Conservation (phyloP, 345 rosid genomes). For the Dovyalis caffra region DNA sequence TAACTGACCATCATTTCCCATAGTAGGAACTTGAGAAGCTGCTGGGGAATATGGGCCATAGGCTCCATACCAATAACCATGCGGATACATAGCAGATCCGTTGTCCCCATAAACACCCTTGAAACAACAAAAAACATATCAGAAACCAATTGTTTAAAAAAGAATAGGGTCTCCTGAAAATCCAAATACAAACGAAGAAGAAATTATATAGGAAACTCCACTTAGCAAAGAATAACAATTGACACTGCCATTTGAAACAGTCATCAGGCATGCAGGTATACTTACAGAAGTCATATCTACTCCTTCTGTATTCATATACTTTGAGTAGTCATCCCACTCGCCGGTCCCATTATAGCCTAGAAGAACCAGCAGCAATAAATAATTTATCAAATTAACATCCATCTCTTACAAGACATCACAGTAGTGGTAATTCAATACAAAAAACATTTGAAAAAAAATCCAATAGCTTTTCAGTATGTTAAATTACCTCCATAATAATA, state of each 20-base stretch:
- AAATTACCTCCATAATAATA: constrained; percentile 54
- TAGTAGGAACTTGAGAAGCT: constrained; percentile 66
- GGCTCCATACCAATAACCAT: constrained; percentile 62
- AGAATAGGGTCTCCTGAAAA: not conserved
- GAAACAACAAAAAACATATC: not conserved
- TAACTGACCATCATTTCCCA: constrained; percentile 77
- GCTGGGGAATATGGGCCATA: constrained; percentile 89
- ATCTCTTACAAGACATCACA: not conserved
- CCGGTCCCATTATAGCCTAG: constrained; percentile 56
- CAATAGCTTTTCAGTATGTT: not conserved
- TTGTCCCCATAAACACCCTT: constrained; percentile 83
- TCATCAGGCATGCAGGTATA: not conserved
- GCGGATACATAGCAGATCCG: constrained; percentile 72
- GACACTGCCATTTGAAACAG: not conserved
- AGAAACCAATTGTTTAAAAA: not conserved
- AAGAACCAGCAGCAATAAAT: not conserved
- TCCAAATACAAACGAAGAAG: not conserved
- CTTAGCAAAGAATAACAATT: not conserved
- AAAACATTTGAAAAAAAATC: not conserved
- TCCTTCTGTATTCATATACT: constrained; percentile 58
- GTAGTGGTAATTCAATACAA: not conserved
- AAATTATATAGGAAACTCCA: not conserved
- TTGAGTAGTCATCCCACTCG: constrained; percentile 71
- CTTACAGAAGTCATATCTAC: constrained; percentile 69
- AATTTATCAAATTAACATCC: not conserved